These are phyloP conservation scores for Candida oleophila DNA, from an alignment of 805 yeast species.

Conservation along the genomic window DNA sequence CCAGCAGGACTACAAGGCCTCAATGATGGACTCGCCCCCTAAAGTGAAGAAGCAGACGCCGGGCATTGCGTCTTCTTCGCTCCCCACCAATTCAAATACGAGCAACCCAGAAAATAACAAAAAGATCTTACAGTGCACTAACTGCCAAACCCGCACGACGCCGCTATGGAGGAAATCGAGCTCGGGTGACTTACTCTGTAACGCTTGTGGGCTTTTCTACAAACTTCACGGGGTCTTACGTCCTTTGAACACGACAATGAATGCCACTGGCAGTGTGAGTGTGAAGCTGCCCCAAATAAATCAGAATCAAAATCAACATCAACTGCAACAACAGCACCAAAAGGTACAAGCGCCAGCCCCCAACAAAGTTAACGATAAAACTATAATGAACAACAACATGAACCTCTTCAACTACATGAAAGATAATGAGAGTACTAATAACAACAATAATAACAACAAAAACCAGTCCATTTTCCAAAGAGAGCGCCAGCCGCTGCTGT, in stretches of 20 bases:
- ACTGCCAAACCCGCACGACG: conserved; percentile 44
- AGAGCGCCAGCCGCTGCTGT: background rate
- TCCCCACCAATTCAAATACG: background rate
- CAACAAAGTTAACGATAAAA: conserved; percentile 14
- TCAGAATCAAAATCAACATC: background rate
- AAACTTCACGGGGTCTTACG: conserved; percentile 46
- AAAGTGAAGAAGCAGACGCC: conserved; percentile 11
- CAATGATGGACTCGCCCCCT: conserved; percentile 11
- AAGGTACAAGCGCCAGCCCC: conserved; percentile 2
- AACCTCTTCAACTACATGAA: conserved; percentile 20
- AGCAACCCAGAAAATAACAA: conserved; percentile 10
- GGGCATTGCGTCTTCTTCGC: conserved; percentile 6
- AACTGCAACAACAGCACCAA: background rate
- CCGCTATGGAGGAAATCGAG: conserved; percentile 45
- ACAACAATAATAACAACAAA: conserved; percentile 1
- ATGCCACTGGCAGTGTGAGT: background rate
- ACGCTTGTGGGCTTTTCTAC: conserved; percentile 46
- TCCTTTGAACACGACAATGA: conserved; percentile 27
- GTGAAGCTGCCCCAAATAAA: background rate
- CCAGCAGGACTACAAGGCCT: conserved; percentile 23
- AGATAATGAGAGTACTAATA: conserved; percentile 3
- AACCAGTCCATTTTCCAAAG: background rate
- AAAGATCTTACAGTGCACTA: conserved; percentile 35
- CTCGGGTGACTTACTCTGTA: conserved; percentile 43
- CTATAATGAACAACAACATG: conserved; percentile 24